Conservation (phyloP, 768 basidiomycete genomes). For the Trametes villosa region DNA sequence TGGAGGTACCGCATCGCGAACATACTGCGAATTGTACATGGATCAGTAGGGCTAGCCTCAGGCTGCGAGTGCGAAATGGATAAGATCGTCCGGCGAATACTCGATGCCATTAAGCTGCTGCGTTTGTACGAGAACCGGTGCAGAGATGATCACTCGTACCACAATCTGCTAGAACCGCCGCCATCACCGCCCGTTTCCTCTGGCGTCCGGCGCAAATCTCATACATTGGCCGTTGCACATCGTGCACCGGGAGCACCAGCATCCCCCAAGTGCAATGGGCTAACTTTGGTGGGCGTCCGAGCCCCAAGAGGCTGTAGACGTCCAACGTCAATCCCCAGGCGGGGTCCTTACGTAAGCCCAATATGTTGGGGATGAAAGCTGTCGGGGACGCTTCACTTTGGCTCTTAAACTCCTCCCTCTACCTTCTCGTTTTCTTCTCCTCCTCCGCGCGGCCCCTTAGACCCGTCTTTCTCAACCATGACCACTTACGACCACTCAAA, state of each 20-base stretch:
- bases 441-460: not conserved
- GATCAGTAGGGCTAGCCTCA: no score
- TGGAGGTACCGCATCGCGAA: not conserved
- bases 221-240: not conserved
- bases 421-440: constrained; percentile 6
- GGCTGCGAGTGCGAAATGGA: no score
- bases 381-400: constrained; percentile 6
- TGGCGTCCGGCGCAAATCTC: constrained; percentile 2
- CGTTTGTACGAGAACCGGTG: constrained; percentile 2
- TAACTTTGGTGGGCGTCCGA: constrained; percentile 5
- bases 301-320: constrained; percentile 9
- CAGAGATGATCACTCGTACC: constrained; percentile 10
- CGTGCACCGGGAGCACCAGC: not conserved
- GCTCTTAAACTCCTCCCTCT: constrained; percentile 12
- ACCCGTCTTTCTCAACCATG: constrained; percentile 27
- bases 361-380: constrained; percentile 24
- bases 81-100: no score
- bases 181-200: constrained; percentile 10
- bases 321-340: constrained; percentile 20
- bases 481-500: constrained; percentile 57
- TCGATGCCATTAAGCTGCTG: no score
- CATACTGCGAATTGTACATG: no score
- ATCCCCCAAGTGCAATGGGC: not conserved
- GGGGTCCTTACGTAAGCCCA: constrained; percentile 20
- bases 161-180: constrained; percentile 2